Evolutionary conservation across 768 basidiomycete genomes (phyloP), one percentile per base, ranked within the genome.

Genomic region (Sarcodon aspratus): DNA sequence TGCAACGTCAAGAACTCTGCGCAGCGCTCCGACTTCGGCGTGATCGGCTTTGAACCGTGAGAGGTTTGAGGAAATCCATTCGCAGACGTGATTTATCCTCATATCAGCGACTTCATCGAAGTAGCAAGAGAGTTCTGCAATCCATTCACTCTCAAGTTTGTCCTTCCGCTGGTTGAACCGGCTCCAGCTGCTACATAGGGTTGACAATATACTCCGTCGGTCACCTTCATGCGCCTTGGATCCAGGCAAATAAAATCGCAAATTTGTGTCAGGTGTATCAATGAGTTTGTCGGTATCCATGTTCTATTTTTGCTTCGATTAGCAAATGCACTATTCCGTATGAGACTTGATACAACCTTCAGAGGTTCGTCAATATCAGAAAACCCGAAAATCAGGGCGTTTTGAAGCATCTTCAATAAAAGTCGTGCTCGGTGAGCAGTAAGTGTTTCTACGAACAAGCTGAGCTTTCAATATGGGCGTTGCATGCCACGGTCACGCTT

Each of bases 11-110:
- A 77, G 70, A 2, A 61, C 54, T 46, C 78, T 65, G 9, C 65
- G 65, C 12, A 82, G 53, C 1, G 65, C 63, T 21, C 70, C 70
- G 9, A 80, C 66, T 37, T 68, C 62, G 2, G 78, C 65, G 45
- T 75, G 64, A 21, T 60, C 62, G 0, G 45, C 52, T 38, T 68
- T 66, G 60, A 82, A 81, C 0, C 76, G 66, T 1, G 64, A 48
- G 5, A 73, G 54, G 49, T 82, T 82, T 6, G 66, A 58, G 3
- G 62, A 58, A 10, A 82, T 59, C 81, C 80, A 82, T 49, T 65
- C 62, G 1, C 59, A 59, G 21, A 82, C 76, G 48, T 74, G 72
- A 3, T 63, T 55, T 13, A 77, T 60, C 10, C 80, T 70, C 48
- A 62, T 36, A 21, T 74, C 62, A 11, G 66, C 70, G 4, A 76